Conservation (phyloP, 768 basidiomycete genomes). For the Cyclocybe aegerita region DNA sequence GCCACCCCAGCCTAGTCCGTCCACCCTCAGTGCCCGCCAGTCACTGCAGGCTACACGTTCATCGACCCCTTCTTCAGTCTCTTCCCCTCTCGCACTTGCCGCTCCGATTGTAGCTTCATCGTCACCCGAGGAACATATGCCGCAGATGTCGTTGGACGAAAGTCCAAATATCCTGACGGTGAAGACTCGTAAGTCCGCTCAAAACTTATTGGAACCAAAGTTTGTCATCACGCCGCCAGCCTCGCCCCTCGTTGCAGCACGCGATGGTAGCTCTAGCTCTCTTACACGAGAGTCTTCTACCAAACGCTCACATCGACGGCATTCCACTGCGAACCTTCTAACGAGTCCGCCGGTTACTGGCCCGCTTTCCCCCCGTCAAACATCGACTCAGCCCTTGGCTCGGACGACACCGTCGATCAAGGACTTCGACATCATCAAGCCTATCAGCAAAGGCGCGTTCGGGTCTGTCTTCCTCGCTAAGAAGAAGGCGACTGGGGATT, state of each 20-base stretch:
- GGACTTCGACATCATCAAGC: conserved; percentile 99
- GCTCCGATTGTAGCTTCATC: conserved; percentile 78
- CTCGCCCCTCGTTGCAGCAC: conserved; percentile 60
- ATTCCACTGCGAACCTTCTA: conserved; percentile 68
- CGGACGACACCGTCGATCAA: conserved; percentile 91
- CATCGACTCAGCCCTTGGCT: conserved; percentile 73
- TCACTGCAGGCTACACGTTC: conserved; percentile 68
- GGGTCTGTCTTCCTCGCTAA: conserved; percentile 98
- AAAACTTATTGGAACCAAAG: conserved; percentile 64
- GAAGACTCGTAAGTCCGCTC: conserved; percentile 64
- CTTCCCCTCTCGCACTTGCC: conserved; percentile 83
- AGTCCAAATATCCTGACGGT: conserved; percentile 38
- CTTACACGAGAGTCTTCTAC: conserved; percentile 45
- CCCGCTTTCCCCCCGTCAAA: conserved; percentile 86
- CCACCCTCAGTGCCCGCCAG: conserved; percentile 37
- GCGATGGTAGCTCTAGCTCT: conserved; percentile 31
- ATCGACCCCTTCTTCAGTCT: conserved; percentile 86
- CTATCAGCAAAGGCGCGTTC: conserved; percentile 98
- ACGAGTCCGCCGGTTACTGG: conserved; percentile 59
- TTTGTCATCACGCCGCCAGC: conserved; percentile 73
- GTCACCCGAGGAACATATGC: conserved; percentile 58
- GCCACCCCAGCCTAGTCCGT: conserved; percentile 26
- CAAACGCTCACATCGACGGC: conserved; percentile 65
- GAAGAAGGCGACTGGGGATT: conserved; percentile 97
- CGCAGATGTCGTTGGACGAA: conserved; percentile 69